Evolutionary conservation across 2,329 filamentous ascomycete species (phyloP).

Genomic region (Plenodomus lindquistii): DNA sequence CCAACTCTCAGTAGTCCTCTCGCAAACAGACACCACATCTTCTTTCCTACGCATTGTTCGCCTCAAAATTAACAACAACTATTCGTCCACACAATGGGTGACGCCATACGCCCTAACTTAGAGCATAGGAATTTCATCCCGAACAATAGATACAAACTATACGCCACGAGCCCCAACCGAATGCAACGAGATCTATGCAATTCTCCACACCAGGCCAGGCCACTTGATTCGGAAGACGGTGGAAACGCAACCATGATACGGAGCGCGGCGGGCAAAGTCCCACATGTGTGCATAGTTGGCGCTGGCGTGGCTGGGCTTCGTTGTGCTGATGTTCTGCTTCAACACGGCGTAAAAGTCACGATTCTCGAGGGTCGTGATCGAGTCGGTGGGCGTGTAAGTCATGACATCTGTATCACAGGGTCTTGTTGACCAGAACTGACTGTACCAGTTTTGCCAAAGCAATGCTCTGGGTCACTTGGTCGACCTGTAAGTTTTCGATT

Average conservation of each 20-base stretch:
- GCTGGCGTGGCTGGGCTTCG: slow-evolving; percentile 72
- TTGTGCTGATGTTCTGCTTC: slow-evolving; percentile 68
- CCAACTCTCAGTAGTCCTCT: not conserved
- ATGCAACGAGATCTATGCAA: slow-evolving; percentile 40
- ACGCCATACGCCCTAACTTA: slow-evolving; percentile 19
- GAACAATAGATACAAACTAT: slow-evolving; percentile 19
- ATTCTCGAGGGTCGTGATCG: slow-evolving; percentile 70
- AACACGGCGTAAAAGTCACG: slow-evolving; percentile 68
- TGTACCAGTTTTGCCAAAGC: slow-evolving; percentile 53
- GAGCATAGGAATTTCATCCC: slow-evolving; percentile 33
- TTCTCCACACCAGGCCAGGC: slow-evolving; percentile 31
- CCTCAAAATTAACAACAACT: not conserved
- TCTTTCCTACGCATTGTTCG: not conserved
- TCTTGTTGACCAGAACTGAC: not conserved
- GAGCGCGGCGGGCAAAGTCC: slow-evolving; percentile 42
- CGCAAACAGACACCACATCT: not conserved
- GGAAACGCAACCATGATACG: slow-evolving; percentile 29
- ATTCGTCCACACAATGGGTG: slow-evolving; percentile 16
- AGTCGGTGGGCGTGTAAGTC: slow-evolving; percentile 65
- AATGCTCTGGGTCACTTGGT: slow-evolving; percentile 55
- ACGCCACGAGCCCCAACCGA: slow-evolving; percentile 28
- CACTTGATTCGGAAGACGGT: slow-evolving; percentile 12
- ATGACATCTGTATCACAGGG: not conserved
- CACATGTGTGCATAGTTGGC: slow-evolving; percentile 69
- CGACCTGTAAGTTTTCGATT: slow-evolving; percentile 56